Conservation (phyloP, 2,329 filamentous ascomycete species). For the Apiospora malaysiana region DNA sequence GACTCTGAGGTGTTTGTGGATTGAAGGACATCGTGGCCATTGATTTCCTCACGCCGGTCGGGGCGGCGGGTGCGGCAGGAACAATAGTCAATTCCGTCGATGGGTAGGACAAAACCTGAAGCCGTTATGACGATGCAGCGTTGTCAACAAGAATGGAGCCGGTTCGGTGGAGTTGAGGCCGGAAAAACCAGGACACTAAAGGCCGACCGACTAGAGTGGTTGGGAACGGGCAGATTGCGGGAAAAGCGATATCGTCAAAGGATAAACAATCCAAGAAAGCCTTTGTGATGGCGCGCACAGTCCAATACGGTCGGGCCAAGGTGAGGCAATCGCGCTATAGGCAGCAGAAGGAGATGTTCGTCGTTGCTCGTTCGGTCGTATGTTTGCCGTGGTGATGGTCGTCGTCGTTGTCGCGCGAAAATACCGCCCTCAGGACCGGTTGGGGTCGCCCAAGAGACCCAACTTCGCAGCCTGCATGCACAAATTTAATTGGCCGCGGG, state of each 20-base stretch:
- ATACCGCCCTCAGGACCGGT: slow-evolving; percentile 20
- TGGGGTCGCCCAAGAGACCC: slow-evolving; percentile 20
- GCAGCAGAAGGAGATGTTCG: background rate
- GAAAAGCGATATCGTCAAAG: slow-evolving; percentile 19
- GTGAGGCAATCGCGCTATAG: background rate
- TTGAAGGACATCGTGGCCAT: slow-evolving; percentile 68
- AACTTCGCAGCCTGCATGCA: slow-evolving; percentile 17
- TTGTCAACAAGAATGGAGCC: slow-evolving; percentile 17
- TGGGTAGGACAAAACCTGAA: slow-evolving; percentile 13
- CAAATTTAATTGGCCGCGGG: slow-evolving; percentile 22
- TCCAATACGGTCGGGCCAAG: background rate
- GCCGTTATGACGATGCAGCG: slow-evolving; percentile 19
- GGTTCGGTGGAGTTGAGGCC: slow-evolving; percentile 19
- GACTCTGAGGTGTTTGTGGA: slow-evolving; percentile 71
- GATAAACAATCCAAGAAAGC: slow-evolving; percentile 19
- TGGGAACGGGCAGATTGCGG: slow-evolving; percentile 15
- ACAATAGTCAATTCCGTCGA: slow-evolving; percentile 5
- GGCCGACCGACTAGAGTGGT: slow-evolving; percentile 21
- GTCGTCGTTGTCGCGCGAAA: slow-evolving; percentile 21
- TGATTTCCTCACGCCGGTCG: slow-evolving; percentile 33
- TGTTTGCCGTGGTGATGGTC: slow-evolving; percentile 14
- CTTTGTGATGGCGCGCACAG: slow-evolving; percentile 5
- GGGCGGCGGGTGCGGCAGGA: slow-evolving; percentile 20
- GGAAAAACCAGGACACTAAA: slow-evolving; percentile 22
- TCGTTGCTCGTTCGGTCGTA: slow-evolving; percentile 18